phyloP scores from a whole-genome alignment of 306 rosid species.

The Boehmeria nivea region DNA sequence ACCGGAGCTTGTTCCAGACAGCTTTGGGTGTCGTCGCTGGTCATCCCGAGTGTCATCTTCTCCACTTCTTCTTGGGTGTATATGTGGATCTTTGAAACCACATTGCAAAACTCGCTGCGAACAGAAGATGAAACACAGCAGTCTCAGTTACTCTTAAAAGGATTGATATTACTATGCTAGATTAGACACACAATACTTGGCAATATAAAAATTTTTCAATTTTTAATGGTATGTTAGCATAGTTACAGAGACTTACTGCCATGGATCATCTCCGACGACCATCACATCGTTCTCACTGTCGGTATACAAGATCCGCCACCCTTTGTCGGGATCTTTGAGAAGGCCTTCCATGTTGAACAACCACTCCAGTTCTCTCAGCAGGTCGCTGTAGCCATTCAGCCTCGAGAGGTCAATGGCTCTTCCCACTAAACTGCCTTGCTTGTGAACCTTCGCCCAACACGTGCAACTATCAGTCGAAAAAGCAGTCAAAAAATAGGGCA shows the following conservation, averaged over 20 bases:
- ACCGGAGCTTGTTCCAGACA: slow-evolving; percentile 81
- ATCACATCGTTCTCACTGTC: slow-evolving; percentile 94
- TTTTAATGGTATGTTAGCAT: too few species aligned
- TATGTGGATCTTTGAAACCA: slow-evolving; percentile 79
- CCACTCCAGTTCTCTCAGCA: slow-evolving; percentile 76
- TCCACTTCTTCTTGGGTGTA: slow-evolving; percentile 87
- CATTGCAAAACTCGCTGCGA: slow-evolving; percentile 80
- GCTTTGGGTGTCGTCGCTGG: slow-evolving; percentile 75
- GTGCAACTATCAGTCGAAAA: slow-evolving; percentile 48
- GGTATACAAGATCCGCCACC: slow-evolving; percentile 85
- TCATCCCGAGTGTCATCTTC: slow-evolving; percentile 80
- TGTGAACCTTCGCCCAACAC: slow-evolving; percentile 88
- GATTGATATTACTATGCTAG: too few species aligned
- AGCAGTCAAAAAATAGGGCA: slow-evolving; percentile 36
- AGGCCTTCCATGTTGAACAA: slow-evolving; percentile 96
- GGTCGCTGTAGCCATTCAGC: slow-evolving; percentile 68
- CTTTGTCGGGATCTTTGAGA: slow-evolving; percentile 65
- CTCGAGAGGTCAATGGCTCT: slow-evolving; percentile 94
- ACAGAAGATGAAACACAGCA: slow-evolving; percentile 11
- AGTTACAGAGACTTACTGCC: slow-evolving; percentile 64
- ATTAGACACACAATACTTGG: too few species aligned
- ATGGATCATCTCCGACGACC: slow-evolving; percentile 96
- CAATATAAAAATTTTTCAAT: too few species aligned
- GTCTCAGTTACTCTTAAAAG: too few species aligned
- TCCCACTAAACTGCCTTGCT: slow-evolving; percentile 97